phyloP scores from a whole-genome alignment of 2,329 filamentous ascomycete species.

The Colletotrichum sp. region DNA sequence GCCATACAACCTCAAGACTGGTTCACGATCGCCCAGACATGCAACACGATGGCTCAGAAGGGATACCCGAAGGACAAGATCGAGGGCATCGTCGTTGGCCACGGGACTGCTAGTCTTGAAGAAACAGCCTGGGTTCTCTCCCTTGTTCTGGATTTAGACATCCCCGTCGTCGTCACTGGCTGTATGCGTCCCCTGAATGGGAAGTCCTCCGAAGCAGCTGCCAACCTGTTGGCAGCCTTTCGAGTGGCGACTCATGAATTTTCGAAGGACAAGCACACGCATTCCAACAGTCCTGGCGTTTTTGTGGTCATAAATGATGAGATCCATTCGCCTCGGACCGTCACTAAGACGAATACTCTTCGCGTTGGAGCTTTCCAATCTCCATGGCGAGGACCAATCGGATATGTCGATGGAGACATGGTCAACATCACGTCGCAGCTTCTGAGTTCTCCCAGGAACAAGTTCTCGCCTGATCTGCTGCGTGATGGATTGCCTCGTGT shows the following conservation, averaged over 20 bases:
- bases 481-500: neutral
- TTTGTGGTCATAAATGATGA: constrained; percentile 3
- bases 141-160: neutral
- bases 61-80: neutral
- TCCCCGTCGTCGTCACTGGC: neutral
- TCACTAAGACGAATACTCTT: constrained; percentile 8
- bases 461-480: neutral
- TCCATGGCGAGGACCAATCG: neutral
- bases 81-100: neutral
- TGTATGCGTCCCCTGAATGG: neutral
- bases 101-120: constrained; percentile 10
- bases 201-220: neutral
- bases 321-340: neutral
- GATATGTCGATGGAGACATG: neutral
- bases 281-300: neutral
- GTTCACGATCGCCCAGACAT: neutral
- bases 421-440: neutral
- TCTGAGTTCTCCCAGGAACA: neutral
- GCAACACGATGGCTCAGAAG: neutral
- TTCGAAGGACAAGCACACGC: neutral
- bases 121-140: constrained; percentile 4
- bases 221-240: constrained; percentile 4
- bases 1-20: neutral
- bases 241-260: neutral
- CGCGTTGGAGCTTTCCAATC: constrained; percentile 1